phyloP scores from a whole-genome alignment of 2,329 filamentous ascomycete genomes.

The Metarhizium sp. region DNA sequence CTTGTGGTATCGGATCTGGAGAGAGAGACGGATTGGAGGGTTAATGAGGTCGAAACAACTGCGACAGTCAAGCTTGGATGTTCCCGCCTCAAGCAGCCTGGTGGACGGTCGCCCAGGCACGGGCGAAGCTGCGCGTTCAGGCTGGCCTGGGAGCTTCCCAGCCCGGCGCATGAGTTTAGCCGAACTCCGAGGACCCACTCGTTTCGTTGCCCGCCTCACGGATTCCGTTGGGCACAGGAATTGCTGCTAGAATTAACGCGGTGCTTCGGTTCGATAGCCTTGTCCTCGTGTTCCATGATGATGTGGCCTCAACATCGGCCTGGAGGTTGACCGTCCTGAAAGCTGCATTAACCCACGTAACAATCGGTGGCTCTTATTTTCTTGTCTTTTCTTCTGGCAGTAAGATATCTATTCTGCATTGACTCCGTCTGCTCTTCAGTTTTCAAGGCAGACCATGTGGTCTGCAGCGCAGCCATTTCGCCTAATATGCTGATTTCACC shows the following conservation, averaged over 20 bases:
- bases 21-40: constrained; percentile 5
- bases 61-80: constrained; percentile 23
- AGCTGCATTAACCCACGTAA: neutral
- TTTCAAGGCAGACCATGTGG: constrained; percentile 4
- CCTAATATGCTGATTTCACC: constrained; percentile 2
- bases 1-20: constrained; percentile 8
- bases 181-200: constrained; percentile 10
- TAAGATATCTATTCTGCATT: neutral
- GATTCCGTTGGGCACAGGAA: neutral
- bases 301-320: constrained; percentile 20
- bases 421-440: neutral
- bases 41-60: constrained; percentile 10
- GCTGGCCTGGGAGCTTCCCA: constrained; percentile 12
- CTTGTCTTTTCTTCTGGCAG: constrained; percentile 4
- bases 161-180: constrained; percentile 18
- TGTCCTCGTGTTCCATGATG: constrained; percentile 12
- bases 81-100: constrained; percentile 15
- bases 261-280: neutral
- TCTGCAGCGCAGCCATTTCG: neutral
- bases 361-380: constrained; percentile 5
- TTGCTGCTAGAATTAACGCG: neutral
- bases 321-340: constrained; percentile 12
- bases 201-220: neutral
- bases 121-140: constrained; percentile 27
- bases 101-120: constrained; percentile 21